phyloP scores from a whole-genome alignment of 108 stramenopile species.

The Skeletonema potamos region DNA sequence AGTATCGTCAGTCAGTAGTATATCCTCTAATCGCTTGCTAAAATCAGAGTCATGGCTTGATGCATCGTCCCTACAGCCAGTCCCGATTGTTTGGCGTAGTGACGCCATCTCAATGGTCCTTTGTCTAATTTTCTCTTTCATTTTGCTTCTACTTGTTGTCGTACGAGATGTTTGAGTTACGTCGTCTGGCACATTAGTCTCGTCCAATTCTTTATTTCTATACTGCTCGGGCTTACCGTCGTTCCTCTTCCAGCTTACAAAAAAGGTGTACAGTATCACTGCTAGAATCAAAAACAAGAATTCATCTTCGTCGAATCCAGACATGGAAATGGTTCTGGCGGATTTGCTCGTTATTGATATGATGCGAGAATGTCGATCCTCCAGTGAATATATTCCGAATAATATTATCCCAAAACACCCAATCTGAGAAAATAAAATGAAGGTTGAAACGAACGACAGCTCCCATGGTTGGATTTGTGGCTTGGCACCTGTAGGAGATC shows the following conservation, averaged over 20 bases:
- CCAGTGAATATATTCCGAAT: conserved; percentile 21
- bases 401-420: conserved; percentile 42
- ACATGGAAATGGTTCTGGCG: neutral
- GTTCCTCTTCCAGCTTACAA: conserved; percentile 37
- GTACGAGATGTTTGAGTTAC: neutral
- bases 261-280: conserved; percentile 16
- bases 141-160: conserved; percentile 1
- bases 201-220: neutral
- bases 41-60: conserved; percentile 20
- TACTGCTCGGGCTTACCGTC: conserved; percentile 9
- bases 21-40: conserved; percentile 26
- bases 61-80: neutral
- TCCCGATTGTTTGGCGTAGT: neutral
- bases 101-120: neutral
- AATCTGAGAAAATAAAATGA: conserved; percentile 42
- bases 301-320: conserved; percentile 46
- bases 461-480: conserved; percentile 9
- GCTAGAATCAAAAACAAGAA: conserved; percentile 36
- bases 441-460: conserved; percentile 28
- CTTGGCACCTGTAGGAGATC: neutral
- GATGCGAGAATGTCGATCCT: too few relatives aligned
- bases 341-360: neutral
- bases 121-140: neutral
- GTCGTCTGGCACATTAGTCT: neutral
- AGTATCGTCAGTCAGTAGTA: conserved; percentile 16